Evolutionary conservation across 306 rosid species (phyloP).

Genomic region (Glycine soja): DNA sequence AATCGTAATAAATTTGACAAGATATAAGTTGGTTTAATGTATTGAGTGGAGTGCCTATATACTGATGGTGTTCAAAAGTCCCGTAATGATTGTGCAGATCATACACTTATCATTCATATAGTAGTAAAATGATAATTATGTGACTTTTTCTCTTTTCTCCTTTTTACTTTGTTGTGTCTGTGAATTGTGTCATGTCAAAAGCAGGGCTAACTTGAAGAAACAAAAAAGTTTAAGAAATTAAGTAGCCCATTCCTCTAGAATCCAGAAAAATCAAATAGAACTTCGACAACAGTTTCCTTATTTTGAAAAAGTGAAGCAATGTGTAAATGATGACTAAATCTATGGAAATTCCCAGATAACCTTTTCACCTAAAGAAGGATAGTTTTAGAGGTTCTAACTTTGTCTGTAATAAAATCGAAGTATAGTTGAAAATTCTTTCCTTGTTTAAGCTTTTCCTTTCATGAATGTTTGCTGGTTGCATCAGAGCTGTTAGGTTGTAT

Average conservation of each 20-base stretch:
- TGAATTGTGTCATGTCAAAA: too few relatives aligned
- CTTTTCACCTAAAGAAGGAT: slow-evolving; percentile 29
- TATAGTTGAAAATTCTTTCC: slow-evolving; percentile 32
- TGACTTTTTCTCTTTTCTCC: too few relatives aligned
- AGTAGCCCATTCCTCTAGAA: not conserved
- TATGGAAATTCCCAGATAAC: slow-evolving; percentile 24
- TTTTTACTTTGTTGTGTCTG: too few relatives aligned
- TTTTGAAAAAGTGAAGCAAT: slow-evolving; percentile 17
- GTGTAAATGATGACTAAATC: slow-evolving; percentile 30
- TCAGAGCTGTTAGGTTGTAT: slow-evolving; percentile 30
- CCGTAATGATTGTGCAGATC: too few relatives aligned
- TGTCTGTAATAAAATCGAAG: slow-evolving; percentile 1
- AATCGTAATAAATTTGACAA: too few relatives aligned
- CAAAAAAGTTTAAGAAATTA: too few relatives aligned
- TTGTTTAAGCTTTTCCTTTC: slow-evolving; percentile 31
- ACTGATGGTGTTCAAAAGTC: not conserved
- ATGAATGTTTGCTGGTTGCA: slow-evolving; percentile 1
- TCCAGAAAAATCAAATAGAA: slow-evolving; percentile 22
- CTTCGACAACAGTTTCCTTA: slow-evolving; percentile 10
- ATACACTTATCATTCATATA: too few relatives aligned
- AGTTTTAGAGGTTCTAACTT: not conserved
- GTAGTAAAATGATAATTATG: too few relatives aligned
- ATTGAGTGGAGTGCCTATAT: slow-evolving; percentile 24
- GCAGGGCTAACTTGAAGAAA: too few relatives aligned
- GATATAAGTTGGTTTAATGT: not conserved